Base-by-base conservation (phyloP, 1,284 basidiomycete species). In the Lentinula novae-zelandiae region DNA sequence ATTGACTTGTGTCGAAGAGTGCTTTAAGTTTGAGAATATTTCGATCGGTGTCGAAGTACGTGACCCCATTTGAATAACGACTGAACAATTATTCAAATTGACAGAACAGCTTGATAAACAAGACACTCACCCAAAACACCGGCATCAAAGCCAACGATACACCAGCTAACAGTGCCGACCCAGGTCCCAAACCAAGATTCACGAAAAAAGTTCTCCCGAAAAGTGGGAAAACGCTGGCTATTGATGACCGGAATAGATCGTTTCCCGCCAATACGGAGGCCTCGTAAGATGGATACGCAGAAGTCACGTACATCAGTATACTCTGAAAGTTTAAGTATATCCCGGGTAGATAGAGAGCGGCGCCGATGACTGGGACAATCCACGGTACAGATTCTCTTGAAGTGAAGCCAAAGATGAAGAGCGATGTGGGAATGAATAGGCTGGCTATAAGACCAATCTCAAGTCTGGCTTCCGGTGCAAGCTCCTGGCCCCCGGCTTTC, bases 331-430 rank as follows among this genome's bases (percentile, higher is more conserved):
- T 69, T 49, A 73, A 66, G 64, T 73, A 72, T 15, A 70, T 67
- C 12, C 71, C 70, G 9, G 67, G 66, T 15, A 67, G 62, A 59
- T 68, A 68, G 44, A 69, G 62, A 17, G 67, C 62, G 12, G 68
- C 66, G 31, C 66, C 68, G 52, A 69, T 68, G 33, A 67, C 51
- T 13, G 67, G 67, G 13, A 65, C 66, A 33, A 69, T 69, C 74
- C 73, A 74, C 50, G 71, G 73, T 3, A 76, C 57, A 54, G 60
- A 65, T 6, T 67, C 39, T 5, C 63, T 65, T 7, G 75, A 72
- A 0, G 76, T 73, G 76, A 78, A 81, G 15, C 78, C 78, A 58
- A 81, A 74, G 39, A 74, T 73, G 68, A 81, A 76, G 20, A 78
- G 71, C 3, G 75, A 77, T 27, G 75, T 64, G 1, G 79, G 74